phyloP scores from a whole-genome alignment of 768 basidiomycete genomes.

The Chlorophyllum brunneum region DNA sequence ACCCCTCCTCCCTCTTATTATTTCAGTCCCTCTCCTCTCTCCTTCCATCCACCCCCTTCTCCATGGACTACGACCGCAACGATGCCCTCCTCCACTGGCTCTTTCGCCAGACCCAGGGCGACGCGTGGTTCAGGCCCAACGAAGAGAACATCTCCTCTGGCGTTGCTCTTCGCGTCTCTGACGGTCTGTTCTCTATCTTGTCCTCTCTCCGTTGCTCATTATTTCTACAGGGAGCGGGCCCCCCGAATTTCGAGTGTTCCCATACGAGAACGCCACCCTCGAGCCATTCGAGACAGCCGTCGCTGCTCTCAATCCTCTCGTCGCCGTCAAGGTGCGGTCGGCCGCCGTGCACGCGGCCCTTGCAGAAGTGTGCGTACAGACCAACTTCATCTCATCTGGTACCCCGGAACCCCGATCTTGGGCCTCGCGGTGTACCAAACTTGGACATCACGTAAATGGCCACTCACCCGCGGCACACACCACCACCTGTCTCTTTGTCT shows the following conservation, averaged over 20 bases:
- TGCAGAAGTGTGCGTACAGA: slow-evolving; percentile 48
- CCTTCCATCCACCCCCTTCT: slow-evolving; percentile 9
- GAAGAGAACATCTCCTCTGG: slow-evolving; percentile 72
- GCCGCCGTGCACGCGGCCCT: slow-evolving; percentile 81
- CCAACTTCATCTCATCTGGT: slow-evolving; percentile 24
- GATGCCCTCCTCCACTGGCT: slow-evolving; percentile 80
- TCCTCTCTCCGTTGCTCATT: not conserved
- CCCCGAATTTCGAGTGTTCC: slow-evolving; percentile 72
- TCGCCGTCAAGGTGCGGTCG: slow-evolving; percentile 76
- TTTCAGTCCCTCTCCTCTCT: slow-evolving; percentile 10
- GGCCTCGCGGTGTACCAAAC: no score
- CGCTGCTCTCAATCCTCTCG: slow-evolving; percentile 69
- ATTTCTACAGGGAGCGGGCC: slow-evolving; percentile 18
- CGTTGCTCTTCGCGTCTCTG: slow-evolving; percentile 54
- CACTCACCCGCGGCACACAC: no score
- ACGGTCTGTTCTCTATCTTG: slow-evolving; percentile 29
- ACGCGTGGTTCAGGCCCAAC: slow-evolving; percentile 80
- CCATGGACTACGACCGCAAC: slow-evolving; percentile 74
- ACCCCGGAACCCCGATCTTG: slow-evolving; percentile 1
- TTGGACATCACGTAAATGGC: no score
- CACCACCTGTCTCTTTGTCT: no score
- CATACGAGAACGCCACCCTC: slow-evolving; percentile 70
- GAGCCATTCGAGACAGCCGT: slow-evolving; percentile 76
- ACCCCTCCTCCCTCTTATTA: not conserved
- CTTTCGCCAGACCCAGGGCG: slow-evolving; percentile 75